Evolutionary conservation across 75 land plant species (phyloP).

Genomic region (Ceratopteris richardii): DNA sequence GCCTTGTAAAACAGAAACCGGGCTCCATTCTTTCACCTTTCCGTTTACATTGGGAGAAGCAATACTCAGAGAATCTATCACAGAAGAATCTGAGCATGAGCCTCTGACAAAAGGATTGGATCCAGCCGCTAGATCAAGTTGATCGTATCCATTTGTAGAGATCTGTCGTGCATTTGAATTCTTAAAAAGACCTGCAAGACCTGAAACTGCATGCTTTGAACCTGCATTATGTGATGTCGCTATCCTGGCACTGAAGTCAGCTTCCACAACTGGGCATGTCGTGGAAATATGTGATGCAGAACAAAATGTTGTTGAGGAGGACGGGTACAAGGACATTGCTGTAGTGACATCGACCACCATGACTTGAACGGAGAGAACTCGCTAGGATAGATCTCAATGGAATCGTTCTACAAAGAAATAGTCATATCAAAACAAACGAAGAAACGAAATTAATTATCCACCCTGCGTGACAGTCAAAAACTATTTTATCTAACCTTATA

Average conservation of each 20-base stretch:
- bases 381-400: no score
- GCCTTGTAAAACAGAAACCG: conserved; percentile 30
- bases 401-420: no score
- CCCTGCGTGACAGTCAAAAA: no score
- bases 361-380: no score
- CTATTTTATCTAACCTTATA: no score
- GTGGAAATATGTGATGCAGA: not conserved
- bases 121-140: conserved; percentile 1
- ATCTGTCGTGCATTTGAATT: conserved; percentile 15
- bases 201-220: conserved; percentile 31
- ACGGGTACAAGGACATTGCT: not conserved
- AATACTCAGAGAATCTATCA: conserved; percentile 24
- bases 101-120: conserved; percentile 9
- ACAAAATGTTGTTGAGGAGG: not conserved
- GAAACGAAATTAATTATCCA: no score
- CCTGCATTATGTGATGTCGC: not conserved
- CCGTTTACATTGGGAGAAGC: conserved; percentile 18
- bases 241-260: not conserved
- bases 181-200: conserved; percentile 47
- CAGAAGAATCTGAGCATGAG: conserved; percentile 20
- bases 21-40: conserved; percentile 34
- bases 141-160: conserved; percentile 3
- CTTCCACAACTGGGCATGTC: not conserved
- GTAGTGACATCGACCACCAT: conserved; percentile 2
- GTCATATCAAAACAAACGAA: no score